Evolutionary conservation across 305 asterid genomes (phyloP), one percentile per base, ranked within the genome.

Genomic region (Vinca major): DNA sequence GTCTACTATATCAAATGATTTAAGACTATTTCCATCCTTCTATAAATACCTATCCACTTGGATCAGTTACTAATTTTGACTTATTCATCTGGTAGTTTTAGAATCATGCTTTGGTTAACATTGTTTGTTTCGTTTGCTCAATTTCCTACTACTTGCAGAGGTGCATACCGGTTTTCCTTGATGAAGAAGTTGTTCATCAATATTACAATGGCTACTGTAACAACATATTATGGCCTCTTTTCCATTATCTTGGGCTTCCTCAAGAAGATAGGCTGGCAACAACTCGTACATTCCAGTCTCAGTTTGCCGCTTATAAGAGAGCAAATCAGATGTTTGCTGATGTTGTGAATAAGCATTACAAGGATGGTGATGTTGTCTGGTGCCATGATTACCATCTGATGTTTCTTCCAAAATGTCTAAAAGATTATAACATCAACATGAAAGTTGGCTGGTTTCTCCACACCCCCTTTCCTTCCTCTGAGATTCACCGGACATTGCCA

Each of bases 401-500:
- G 96, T 90, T 86, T 79, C 91, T 90, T 50, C 95, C 96, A 2
- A 83, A 85, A 79, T 88, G 92, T 76, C 90, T 88, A 12, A 88
- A 91, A 73, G 90, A 89, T 21, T 70, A 81, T 68, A 91, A 91
- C 73, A 78, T 57, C 69, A 75, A 79, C 60, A 89, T 89, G 96
- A 88, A 91, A 82, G 96, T 91, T 11, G 97, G 96, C 21, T 91
- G 97, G 97, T 91, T 91, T 84, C 95, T 91, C 47, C 95, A 91
- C 80, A 91, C 97, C 4, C 97, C 97, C 33, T 89, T 91, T 73
- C 96, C 97, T 68, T 91, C 97, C 69, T 88, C 95, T 7, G 96
- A 91, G 71, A 89, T 91, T 56, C 92, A 91, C 74, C 82, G 97
- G 68, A 91, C 97, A 20, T 70, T 91, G 73, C 96, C 97, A 3